Base-by-base conservation (phyloP, 306 rosid species). In the Elaeagnus macrophylla region DNA sequence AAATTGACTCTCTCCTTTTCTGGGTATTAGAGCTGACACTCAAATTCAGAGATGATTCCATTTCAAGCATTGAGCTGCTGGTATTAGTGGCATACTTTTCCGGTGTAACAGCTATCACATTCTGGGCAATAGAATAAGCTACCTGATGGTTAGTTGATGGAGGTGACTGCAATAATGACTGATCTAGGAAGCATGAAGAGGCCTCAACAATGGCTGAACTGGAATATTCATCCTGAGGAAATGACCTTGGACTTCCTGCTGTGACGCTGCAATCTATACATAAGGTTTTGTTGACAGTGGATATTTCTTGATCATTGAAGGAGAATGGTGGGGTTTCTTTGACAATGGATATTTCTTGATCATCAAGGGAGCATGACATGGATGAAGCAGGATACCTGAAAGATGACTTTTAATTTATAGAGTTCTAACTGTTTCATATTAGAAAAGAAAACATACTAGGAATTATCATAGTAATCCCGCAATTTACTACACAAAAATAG, bases 21-120 rank as follows among this genome's bases (percentile, higher is more conserved):
- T 68, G 88, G 54, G 68, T 57, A 67, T 80, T 81, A 68, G 97
- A 90, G 76, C 86, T 85, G 51, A 85, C 95, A 75, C 97, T 89
- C 75, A 58, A 56, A 82, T 71, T 72, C 71, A 75, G 54, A 65
- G 72, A 68, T 8, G 83, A 81, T 35, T 85, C 97, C 59, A 47
- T 71, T 74, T 89, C 85, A 16, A 56, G 60, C 64, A 61, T 67
- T 54, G 68, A 50, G 60, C 67, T 65, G 67, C 51, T 54, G 55
- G 59, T 60, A 62, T 54, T 73, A 60, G 66, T 44, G 19, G 61
- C 66, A 62, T 51, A 69, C 76, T 65, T 89, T 62, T 73, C 78
- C 46, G 95, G 91, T 50, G 91, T 86, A 56, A 67, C 54, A 51
- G 68, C 65, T 15, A 67, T 62, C 52, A 78, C 61, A 64, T 67